These are phyloP conservation scores for Cynara cardunculus DNA, from an alignment of 129 eudicot species.

Conservation along the genomic window DNA sequence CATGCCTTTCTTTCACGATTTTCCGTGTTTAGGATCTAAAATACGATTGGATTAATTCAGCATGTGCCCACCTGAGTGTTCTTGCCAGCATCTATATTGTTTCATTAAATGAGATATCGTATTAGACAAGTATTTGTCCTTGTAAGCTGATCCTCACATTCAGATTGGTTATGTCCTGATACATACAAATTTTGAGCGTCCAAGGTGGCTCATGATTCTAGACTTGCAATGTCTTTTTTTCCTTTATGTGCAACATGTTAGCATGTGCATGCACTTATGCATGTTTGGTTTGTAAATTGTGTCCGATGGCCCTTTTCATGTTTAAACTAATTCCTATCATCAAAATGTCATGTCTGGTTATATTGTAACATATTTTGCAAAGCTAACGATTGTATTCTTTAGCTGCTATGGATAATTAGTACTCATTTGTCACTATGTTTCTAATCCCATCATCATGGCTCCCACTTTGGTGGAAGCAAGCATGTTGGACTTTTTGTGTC, in stretches of 20 bases:
- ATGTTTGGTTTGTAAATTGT: neutral
- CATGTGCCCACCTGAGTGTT: neutral
- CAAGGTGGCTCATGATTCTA: neutral
- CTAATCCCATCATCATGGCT: neutral
- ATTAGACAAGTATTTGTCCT: neutral
- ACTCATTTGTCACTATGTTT: neutral
- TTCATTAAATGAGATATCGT: neutral
- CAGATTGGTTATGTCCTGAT: neutral
- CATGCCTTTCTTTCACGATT: neutral
- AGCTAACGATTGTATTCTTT: neutral
- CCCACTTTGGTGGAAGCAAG: neutral
- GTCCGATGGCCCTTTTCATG: neutral
- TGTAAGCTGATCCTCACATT: neutral
- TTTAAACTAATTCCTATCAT: neutral
- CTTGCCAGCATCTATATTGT: neutral
- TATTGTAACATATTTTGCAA: neutral
- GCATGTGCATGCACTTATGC: neutral
- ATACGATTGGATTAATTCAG: neutral
- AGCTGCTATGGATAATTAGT: neutral
- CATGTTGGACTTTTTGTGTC: conserved; percentile 1
- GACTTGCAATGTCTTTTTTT: neutral
- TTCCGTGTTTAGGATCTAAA: neutral
- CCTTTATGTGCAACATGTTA: neutral
- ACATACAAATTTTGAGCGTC: neutral
- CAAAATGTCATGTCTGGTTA: neutral